Conservation (phyloP, 306 rosid genomes). For the Fragaria vesca region DNA sequence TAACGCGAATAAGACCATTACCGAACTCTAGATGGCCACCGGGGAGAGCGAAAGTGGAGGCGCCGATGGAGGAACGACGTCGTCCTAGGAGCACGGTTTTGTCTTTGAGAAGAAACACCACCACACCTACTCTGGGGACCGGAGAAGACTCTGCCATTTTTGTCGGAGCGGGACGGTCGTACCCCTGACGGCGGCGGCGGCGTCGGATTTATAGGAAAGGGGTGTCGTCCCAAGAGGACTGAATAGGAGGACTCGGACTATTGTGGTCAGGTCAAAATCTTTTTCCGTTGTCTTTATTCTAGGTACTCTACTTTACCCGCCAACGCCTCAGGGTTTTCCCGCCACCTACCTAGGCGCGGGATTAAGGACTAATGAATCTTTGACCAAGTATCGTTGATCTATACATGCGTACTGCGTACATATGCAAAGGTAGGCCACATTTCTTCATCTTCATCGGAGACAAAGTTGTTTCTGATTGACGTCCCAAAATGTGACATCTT, state of each 20-base stretch:
- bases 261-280: neutral
- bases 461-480: too few species aligned
- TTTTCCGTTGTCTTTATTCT: neutral
- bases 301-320: neutral
- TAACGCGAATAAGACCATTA: neutral
- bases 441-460: too few species aligned
- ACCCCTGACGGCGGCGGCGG: neutral
- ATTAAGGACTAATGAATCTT: too few species aligned
- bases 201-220: neutral
- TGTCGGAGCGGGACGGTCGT: constrained; percentile 20
- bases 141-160: constrained; percentile 22
- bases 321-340: neutral
- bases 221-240: neutral
- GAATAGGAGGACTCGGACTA: neutral
- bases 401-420: too few species aligned
- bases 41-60: constrained; percentile 31
- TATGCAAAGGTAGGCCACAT: too few species aligned
- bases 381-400: too few species aligned
- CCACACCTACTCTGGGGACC: constrained; percentile 57
- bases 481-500: too few species aligned
- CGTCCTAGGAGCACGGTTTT: constrained; percentile 26
- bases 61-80: constrained; percentile 28
- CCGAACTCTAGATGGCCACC: constrained; percentile 42
- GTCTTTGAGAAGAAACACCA: constrained; percentile 40
- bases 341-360: too few species aligned